Percentiles rank a stretch among this genome's conserved stretches.
These are phyloP conservation scores for Lodderomyces elongisporus DNA, from an alignment of 1,139 yeast species.

Conservation along the genomic window DNA sequence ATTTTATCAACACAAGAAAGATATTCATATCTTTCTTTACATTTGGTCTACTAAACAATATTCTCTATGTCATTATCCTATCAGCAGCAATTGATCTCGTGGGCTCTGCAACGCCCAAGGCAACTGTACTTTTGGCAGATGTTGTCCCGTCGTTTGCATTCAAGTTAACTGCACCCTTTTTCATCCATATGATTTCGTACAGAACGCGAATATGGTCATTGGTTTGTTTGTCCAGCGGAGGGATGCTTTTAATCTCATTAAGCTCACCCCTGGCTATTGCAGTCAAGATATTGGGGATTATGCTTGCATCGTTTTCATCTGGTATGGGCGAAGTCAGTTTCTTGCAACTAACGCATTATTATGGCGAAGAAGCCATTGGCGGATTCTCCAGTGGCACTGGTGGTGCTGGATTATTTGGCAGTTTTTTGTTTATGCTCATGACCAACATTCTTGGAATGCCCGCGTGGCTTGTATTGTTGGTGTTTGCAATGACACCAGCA, in stretches of 20 bases:
- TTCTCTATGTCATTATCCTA: slow-evolving; percentile 82
- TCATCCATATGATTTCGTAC: slow-evolving; percentile 64
- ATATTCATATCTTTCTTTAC: slow-evolving; percentile 62
- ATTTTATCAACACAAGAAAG: slow-evolving; percentile 5
- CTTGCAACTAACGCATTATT: slow-evolving; percentile 74
- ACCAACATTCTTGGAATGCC: slow-evolving; percentile 32
- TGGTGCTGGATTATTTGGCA: slow-evolving; percentile 86
- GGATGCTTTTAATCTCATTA: slow-evolving; percentile 70
- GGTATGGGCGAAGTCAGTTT: slow-evolving; percentile 92
- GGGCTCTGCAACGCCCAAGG: slow-evolving; percentile 79
- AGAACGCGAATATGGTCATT: slow-evolving; percentile 46
- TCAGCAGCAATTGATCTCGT: slow-evolving; percentile 92
- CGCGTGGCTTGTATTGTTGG: slow-evolving; percentile 27
- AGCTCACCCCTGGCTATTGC: slow-evolving; percentile 21
- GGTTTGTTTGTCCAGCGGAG: slow-evolving; percentile 58
- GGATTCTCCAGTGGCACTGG: slow-evolving; percentile 97
- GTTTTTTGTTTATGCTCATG: slow-evolving; percentile 42
- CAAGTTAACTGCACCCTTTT: slow-evolving; percentile 75
- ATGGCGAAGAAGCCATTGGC: slow-evolving; percentile 46
- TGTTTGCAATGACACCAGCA: slow-evolving; percentile 33
- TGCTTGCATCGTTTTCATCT: slow-evolving; percentile 75
- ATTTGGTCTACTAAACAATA: slow-evolving; percentile 84
- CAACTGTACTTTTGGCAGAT: slow-evolving; percentile 79
- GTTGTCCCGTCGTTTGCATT: slow-evolving; percentile 75
- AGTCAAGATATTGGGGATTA: slow-evolving; percentile 61